Conservation (phyloP, 176 grass and related monocot genomes). For the Eragrostis curvula region DNA sequence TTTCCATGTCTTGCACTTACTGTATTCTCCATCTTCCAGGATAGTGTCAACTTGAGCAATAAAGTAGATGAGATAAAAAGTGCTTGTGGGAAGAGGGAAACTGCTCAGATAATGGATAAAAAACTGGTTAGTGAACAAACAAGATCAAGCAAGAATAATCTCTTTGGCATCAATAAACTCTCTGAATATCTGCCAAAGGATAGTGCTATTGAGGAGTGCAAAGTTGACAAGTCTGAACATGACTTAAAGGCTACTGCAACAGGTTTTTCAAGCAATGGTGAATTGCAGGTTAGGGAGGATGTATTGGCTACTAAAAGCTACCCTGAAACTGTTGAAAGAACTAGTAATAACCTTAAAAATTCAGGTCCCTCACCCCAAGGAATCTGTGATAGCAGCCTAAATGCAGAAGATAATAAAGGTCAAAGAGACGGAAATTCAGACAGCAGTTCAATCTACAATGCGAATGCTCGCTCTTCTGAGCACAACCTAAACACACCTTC, state of each 20-base stretch:
- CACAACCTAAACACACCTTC: constrained; percentile 46
- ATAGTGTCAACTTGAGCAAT: constrained; percentile 33
- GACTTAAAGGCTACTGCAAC: constrained; percentile 26
- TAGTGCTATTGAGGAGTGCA: constrained; percentile 23
- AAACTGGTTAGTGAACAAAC: constrained; percentile 43
- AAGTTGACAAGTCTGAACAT: constrained; percentile 38
- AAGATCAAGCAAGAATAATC: constrained; percentile 31
- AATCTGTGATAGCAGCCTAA: constrained; percentile 31
- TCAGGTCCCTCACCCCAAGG: constrained; percentile 30
- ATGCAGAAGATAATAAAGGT: constrained; percentile 14
- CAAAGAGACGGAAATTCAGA: constrained; percentile 52
- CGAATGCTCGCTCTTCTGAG: constrained; percentile 28
- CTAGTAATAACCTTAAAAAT: constrained; percentile 34
- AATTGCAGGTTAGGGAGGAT: constrained; percentile 31
- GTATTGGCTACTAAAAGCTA: constrained; percentile 32
- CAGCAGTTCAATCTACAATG: constrained; percentile 50
- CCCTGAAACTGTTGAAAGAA: constrained; percentile 30
- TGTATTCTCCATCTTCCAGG: constrained; percentile 55
- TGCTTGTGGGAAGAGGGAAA: constrained; percentile 34
- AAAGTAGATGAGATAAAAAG: constrained; percentile 41
- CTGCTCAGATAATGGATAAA: constrained; percentile 26
- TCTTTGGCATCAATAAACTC: not conserved
- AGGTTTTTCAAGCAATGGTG: constrained; percentile 26
- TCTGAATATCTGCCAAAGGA: constrained; percentile 31
- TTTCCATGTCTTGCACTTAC: constrained; percentile 14